Evolutionary conservation across 306 rosid genomes (phyloP).

Genomic region (Morella rubra): DNA sequence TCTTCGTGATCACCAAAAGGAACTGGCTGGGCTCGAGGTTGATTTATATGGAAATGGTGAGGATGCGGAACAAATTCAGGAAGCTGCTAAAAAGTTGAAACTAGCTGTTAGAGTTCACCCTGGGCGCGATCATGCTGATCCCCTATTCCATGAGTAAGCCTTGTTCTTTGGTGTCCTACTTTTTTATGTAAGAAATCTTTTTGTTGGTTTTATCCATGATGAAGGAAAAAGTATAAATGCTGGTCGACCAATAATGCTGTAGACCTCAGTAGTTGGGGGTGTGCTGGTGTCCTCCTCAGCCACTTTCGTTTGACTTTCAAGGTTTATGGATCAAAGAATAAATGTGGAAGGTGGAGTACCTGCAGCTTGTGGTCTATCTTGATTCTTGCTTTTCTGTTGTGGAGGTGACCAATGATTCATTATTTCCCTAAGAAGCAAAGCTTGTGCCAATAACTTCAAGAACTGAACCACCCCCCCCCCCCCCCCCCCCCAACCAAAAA

Average conservation of each 20-base stretch:
- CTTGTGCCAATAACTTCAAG: no score
- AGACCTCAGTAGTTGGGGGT: conserved; percentile 15
- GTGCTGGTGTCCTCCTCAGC: neutral
- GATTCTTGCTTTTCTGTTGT: conserved; percentile 9
- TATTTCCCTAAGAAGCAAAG: neutral
- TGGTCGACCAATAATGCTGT: conserved; percentile 16
- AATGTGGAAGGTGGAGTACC: neutral
- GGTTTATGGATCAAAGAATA: neutral
- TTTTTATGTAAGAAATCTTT: neutral
- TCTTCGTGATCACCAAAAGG: conserved; percentile 63
- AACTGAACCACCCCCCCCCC: neutral
- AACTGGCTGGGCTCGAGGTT: conserved; percentile 66
- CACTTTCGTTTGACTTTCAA: neutral
- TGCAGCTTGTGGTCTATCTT: conserved; percentile 15
- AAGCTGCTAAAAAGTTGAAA: conserved; percentile 66
- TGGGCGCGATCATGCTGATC: conserved; percentile 85
- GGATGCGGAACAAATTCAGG: conserved; percentile 68
- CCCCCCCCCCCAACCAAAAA: neutral
- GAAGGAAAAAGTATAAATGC: neutral
- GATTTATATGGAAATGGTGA: conserved; percentile 94
- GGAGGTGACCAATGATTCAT: neutral
- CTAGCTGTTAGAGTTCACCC: conserved; percentile 70
- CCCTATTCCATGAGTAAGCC: conserved; percentile 80
- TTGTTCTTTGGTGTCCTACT: conserved; percentile 9
- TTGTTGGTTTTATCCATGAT: conserved; percentile 19